Percentiles rank a stretch among this genome's conserved stretches.
phyloP scores from a whole-genome alignment of 2,329 filamentous ascomycete species.

The Microdochium nivale region DNA sequence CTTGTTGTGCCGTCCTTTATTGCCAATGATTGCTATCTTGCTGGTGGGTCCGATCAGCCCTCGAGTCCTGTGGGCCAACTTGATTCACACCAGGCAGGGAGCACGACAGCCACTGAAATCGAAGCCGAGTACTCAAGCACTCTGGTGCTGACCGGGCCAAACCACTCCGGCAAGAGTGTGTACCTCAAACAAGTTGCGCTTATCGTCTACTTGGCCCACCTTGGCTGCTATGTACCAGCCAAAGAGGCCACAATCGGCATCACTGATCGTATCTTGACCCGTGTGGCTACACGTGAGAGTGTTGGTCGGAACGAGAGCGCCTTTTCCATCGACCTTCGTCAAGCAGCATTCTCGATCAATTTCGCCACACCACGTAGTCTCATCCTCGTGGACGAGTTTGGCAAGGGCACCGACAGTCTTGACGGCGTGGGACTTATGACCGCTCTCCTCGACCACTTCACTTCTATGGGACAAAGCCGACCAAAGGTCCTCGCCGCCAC shows the following conservation, averaged over 20 bases:
- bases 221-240: constrained; percentile 88
- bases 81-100: neutral
- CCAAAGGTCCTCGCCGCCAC: constrained; percentile 55
- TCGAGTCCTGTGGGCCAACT: neutral
- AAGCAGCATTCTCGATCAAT: constrained; percentile 69
- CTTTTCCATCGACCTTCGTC: constrained; percentile 74
- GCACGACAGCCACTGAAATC: neutral
- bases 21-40: constrained; percentile 67
- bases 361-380: constrained; percentile 70
- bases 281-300: constrained; percentile 67
- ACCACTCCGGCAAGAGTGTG: constrained; percentile 93
- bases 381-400: constrained; percentile 88
- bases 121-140: constrained; percentile 46
- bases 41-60: constrained; percentile 42
- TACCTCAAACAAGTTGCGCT: constrained; percentile 90
- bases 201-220: constrained; percentile 85
- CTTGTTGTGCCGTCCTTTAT: constrained; percentile 73
- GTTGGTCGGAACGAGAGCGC: constrained; percentile 51
- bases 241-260: constrained; percentile 68
- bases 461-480: constrained; percentile 30
- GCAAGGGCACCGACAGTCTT: constrained; percentile 51
- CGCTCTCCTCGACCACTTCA: constrained; percentile 49
- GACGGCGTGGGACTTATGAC: constrained; percentile 52
- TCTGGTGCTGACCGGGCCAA: constrained; percentile 81
- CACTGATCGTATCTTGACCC: constrained; percentile 86